Evolutionary conservation across 768 basidiomycete genomes (phyloP), one percentile per base, ranked within the genome.

Genomic region (Arthromyces matolae): DNA sequence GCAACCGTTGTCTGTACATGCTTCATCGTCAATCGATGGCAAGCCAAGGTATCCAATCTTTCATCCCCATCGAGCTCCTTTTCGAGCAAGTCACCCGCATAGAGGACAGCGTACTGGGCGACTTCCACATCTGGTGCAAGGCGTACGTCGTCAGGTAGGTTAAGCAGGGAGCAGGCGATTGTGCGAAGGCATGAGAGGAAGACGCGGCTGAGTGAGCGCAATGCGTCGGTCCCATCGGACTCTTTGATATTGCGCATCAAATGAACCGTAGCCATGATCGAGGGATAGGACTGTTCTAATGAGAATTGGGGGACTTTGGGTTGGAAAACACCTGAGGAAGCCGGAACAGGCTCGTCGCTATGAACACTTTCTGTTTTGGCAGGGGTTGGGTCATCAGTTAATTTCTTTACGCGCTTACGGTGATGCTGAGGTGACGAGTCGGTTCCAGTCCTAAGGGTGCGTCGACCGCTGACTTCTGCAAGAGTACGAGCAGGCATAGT

Each of bases 201-300:
- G 13, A 60, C 46, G n/a, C 49, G 50, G 8, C 53, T 42, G 22
- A 62, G 54, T 0, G 55, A 19, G 28, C 35, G 49, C 0, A 57
- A 34, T 41, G 25, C 16, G 8, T 33, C 31, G 12, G 50, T 23
- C 18, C 47, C 43, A 2, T 27, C 38, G 1, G 62, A 51, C 13
- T 55, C 54, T 10, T 58, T 47, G 8, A 65, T 40, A 18, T 38
- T 40, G 41, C 49, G 59, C 38, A 74, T 62, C 42, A 64, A 54
- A 0, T 52, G 53, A 18, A 62, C 51, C 3, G 67, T 58, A 12
- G 50, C 47, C 42, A 69, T 38, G 43, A 74, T 67, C 1, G 69
- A 66, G 1, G 71, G 68, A 47, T 70, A 72, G 5, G 65, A 60
- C 31, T 49, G 60, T 20, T 67, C 64, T 18, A 72, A 58, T 31